Conservation (phyloP, 345 rosid species). For the Salix brachista region DNA sequence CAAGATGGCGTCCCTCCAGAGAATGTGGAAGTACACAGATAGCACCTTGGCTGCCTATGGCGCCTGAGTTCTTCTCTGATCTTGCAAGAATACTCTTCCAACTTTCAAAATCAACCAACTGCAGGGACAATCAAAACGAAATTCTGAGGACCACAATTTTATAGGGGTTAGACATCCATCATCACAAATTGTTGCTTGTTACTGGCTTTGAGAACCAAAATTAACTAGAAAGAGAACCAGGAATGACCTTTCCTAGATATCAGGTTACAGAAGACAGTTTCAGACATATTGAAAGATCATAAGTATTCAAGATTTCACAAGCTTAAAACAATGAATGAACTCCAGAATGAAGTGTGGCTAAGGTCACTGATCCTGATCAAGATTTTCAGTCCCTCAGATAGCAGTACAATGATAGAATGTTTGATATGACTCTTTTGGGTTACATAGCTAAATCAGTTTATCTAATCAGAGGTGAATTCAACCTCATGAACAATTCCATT, state of each 20-base stretch:
- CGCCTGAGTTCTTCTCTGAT: constrained; percentile 76
- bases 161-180: not conserved
- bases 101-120: constrained; percentile 96
- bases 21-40: constrained; percentile 74
- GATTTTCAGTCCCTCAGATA: not conserved
- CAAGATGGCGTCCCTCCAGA: constrained; percentile 67
- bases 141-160: not conserved
- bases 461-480: not conserved
- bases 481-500: not conserved
- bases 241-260: not conserved
- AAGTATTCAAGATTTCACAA: not conserved
- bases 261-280: not conserved
- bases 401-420: not conserved
- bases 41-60: constrained; percentile 69
- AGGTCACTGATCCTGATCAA: not conserved
- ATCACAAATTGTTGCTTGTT: too few species aligned
- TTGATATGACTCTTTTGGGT: not conserved
- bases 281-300: not conserved
- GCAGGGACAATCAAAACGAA: constrained; percentile 18
- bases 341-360: not conserved
- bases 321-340: not conserved
- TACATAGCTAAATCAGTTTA: not conserved
- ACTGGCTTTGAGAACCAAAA: too few species aligned
- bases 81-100: constrained; percentile 92
- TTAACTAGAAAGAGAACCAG: not conserved